Percentiles rank a stretch among this genome's conserved stretches.
phyloP scores from a whole-genome alignment of 768 basidiomycete genomes.

The Basidioascus undulatus region DNA sequence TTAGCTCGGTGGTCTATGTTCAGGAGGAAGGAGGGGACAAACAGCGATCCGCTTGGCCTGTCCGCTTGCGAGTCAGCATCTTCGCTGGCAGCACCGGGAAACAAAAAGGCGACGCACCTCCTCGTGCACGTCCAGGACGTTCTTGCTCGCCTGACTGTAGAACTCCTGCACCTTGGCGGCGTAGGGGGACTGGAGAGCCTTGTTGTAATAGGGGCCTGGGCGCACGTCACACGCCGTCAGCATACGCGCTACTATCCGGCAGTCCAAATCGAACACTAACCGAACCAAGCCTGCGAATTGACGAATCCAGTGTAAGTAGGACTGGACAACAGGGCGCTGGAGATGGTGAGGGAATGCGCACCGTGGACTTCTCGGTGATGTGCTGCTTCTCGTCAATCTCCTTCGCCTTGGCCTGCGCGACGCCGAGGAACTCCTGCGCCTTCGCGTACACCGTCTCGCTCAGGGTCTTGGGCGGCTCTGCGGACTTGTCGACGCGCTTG shows the following conservation, averaged over 20 bases:
- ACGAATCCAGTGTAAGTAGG: too few relatives aligned
- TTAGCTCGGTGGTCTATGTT: too few relatives aligned
- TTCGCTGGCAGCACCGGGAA: too few relatives aligned
- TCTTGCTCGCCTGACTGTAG: background rate
- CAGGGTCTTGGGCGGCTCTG: background rate
- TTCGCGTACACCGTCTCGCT: background rate
- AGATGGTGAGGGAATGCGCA: too few relatives aligned
- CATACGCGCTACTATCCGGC: background rate
- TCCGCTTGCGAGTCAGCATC: slow-evolving; percentile 15
- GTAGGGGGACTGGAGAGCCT: background rate
- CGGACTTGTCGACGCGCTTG: background rate
- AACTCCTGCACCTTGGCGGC: background rate
- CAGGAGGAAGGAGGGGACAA: too few relatives aligned
- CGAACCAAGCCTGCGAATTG: background rate
- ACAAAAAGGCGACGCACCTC: background rate
- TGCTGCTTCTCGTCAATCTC: background rate
- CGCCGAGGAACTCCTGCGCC: background rate
- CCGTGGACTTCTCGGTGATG: background rate
- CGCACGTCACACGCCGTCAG: background rate
- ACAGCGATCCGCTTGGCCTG: too few relatives aligned
- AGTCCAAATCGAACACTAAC: background rate
- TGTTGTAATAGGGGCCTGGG: background rate
- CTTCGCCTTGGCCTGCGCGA: too few relatives aligned
- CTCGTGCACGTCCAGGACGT: background rate
- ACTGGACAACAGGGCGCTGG: too few relatives aligned